Evolutionary conservation across 495 filamentous ascomycete genomes (phyloP), one percentile per base, ranked within the genome.

Genomic region (Penicillium manginii): DNA sequence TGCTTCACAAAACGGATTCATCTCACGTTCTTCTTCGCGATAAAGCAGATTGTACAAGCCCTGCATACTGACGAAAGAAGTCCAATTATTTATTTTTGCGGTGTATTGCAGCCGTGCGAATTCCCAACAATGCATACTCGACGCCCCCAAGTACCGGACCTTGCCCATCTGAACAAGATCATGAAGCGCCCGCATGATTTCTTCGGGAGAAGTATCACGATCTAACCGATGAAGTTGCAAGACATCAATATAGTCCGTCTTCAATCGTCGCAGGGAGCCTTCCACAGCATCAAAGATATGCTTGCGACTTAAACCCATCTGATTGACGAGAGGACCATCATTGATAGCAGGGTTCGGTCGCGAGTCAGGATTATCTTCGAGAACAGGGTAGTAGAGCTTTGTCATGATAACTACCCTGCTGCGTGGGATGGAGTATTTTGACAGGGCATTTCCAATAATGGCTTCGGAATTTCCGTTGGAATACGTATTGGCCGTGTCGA

Each of bases 21-120:
- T 89, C 69, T 90, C 88, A 4, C 86, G 74, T 74, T 91, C 88
- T 63, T 91, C 87, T 68, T 91, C 87, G 4, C 88, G 76, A 67
- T 89, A 89, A 8, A 87, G 68, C 15, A 91, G 72, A 70, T 88
- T 90, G 66, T 90, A 87, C 23, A 81, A 77, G 59, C 86, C 86
- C 66, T 90, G 88, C 87, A 90, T 90, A 54, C 76, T 80, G 50
- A 88, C 70, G 63, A 90, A 90, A 59, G 81, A 79, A 81, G 86
- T 88, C 88, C 87, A 91, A 15, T 81, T 76, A 57, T 88, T 79
- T 61, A 67, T 70, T 45, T 78, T 73, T 7, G 81, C 81, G 2
- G 72, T 68, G 56, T 74, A 74, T 54, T 78, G 68, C 58, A 76
- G 59, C n/a, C 60, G 63, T 40, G 77, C 74, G 53, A 84, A 82